Evolutionary conservation across 2,329 filamentous ascomycete species (phyloP).

Genomic region (Rugonectria rugulosa): DNA sequence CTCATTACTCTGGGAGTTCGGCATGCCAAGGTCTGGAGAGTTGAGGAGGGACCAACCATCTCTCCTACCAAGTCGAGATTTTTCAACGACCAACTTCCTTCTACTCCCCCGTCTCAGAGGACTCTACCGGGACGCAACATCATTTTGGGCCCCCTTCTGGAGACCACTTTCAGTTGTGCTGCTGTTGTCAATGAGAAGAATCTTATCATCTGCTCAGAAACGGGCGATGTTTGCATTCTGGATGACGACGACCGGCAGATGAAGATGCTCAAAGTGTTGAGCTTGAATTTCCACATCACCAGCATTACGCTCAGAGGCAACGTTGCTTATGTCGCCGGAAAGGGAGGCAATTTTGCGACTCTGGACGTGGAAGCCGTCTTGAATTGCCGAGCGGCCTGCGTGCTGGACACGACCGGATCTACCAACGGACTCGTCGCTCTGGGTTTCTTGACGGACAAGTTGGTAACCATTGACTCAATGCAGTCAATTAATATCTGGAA

Average conservation of each 20-base stretch:
- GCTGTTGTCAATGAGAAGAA: conserved; percentile 73
- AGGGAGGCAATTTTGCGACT: conserved; percentile 64
- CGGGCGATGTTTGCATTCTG: conserved; percentile 87
- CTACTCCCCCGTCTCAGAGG: conserved; percentile 53
- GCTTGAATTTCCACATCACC: conserved; percentile 71
- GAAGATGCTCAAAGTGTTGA: conserved; percentile 71
- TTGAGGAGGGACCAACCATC: conserved; percentile 69
- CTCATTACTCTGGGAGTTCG: conserved; percentile 89
- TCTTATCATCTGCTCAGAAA: conserved; percentile 85
- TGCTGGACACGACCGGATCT: conserved; percentile 49
- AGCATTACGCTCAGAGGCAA: conserved; percentile 70
- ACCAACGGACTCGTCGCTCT: conserved; percentile 67
- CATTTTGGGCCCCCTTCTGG: conserved; percentile 80
- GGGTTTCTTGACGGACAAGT: conserved; percentile 70
- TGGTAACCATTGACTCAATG: conserved; percentile 78
- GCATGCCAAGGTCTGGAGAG: conserved; percentile 92
- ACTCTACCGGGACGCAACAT: conserved; percentile 88
- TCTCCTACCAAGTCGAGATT: conserved; percentile 72
- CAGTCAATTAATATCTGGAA: conserved; percentile 77
- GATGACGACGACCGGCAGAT: conserved; percentile 78
- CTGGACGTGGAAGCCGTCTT: conserved; percentile 60
- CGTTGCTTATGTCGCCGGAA: conserved; percentile 73
- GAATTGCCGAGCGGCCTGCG: conserved; percentile 48
- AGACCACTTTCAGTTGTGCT: conserved; percentile 84
- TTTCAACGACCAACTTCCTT: conserved; percentile 48